Evolutionary conservation across 441 rosid species (phyloP), one percentile per base, ranked within the genome.

Genomic region (Erodium moschatum): DNA sequence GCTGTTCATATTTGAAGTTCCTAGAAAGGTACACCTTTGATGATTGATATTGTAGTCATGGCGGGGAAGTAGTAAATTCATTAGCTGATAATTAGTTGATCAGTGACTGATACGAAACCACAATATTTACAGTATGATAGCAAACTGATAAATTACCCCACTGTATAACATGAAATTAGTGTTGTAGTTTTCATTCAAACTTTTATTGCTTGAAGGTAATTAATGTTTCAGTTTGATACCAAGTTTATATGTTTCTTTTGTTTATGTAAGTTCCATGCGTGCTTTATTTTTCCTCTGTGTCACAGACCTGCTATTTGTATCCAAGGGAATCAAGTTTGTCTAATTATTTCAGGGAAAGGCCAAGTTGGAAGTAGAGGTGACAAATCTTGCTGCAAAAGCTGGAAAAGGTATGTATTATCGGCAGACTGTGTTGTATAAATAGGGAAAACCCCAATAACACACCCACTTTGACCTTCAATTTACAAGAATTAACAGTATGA

Each of bases 1-100:
- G 80, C 76, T 90, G 75, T 92, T 96, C 80, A 84, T 96, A 70
- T 90, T 96, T 83, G 99, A 96, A 84, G 86, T 96, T 80, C 99
- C 99, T 63, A 72, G 80, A 74, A 87, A 86, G 96, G 99, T 90
- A 71, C 12, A 19, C 11, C 56, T 48, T 40, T 48, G 56, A 48
- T 48, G 56, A 13, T 48, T 48, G 56, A 48, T 48, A 13, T 48
- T 48, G 54, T 48, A 48, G 50, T 44, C 12, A n/a, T 48, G 13
- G 54, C 54, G 16, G 54, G 54, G 4, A 48, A 48, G 54, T n/a
- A 48, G 3, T 48, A 12, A 48, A n/a, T 48, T 48, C 54, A 12
- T 12, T 13, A 48, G 54, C 54, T 2, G 16, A 13, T 48, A 13
- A 48, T 48, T 48, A 48, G 16, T 48, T 48, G 54, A 48, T 48